A percentile compares a stretch with the other conserved stretches of the same genome.
Conservation (phyloP, 441 rosid species). For the Populus hybrid region DNA sequence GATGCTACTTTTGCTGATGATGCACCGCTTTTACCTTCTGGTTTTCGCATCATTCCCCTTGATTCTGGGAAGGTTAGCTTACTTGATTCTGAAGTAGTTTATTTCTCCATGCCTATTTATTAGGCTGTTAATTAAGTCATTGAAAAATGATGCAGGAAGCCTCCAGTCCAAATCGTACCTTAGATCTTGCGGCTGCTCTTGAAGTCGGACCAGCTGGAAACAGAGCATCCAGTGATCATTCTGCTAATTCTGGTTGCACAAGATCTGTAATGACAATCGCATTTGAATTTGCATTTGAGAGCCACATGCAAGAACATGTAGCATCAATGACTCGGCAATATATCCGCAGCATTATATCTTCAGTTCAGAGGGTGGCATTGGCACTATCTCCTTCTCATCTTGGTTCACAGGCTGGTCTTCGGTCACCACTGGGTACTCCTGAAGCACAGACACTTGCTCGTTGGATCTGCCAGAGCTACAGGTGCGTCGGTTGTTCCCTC, state of each 20-base stretch:
- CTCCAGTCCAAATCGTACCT: constrained; percentile 92
- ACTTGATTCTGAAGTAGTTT: not conserved
- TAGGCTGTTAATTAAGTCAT: constrained; percentile 5
- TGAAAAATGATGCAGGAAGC: constrained; percentile 58
- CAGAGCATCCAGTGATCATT: constrained; percentile 51
- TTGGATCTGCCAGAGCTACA: constrained; percentile 94
- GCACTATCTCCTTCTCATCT: constrained; percentile 83
- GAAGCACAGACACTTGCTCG: constrained; percentile 99
- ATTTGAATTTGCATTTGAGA: constrained; percentile 90
- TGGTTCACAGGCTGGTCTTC: constrained; percentile 81
- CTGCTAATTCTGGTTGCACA: constrained; percentile 55
- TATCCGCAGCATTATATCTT: constrained; percentile 85
- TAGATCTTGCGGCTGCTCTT: constrained; percentile 95
- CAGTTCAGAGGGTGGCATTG: constrained; percentile 94
- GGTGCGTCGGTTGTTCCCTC: constrained; percentile 31
- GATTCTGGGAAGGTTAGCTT: constrained; percentile 77
- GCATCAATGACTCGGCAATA: constrained; percentile 94
- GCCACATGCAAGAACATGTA: constrained; percentile 98
- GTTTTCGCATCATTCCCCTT: constrained; percentile 96
- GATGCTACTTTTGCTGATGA: constrained; percentile 97
- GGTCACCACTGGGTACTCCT: constrained; percentile 88
- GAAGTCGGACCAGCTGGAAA: constrained; percentile 81
- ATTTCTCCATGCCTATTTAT: constrained; percentile 1
- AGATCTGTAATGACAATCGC: constrained; percentile 99
- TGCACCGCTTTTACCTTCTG: constrained; percentile 96